These are phyloP conservation scores for Raddia guianensis DNA, from an alignment of 176 grass and related monocot species.

Conservation along the genomic window DNA sequence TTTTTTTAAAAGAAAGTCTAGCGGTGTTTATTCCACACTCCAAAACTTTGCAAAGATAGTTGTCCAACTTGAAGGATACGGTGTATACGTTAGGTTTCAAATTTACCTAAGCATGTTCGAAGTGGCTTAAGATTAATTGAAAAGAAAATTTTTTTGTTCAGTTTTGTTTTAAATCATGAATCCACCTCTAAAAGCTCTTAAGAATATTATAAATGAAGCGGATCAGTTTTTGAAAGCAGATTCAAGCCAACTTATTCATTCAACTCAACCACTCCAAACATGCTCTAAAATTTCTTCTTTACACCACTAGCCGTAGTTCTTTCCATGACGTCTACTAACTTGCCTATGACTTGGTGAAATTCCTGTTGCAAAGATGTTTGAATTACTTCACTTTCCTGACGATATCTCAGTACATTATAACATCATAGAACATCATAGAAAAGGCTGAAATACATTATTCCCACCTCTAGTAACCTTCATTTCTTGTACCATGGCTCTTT, in stretches of 20 bases:
- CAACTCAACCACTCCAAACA: no score
- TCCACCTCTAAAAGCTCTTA: no score
- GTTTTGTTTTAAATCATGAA: no score
- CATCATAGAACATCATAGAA: constrained; percentile 15
- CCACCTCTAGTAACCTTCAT: constrained; percentile 10
- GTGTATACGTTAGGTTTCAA: constrained; percentile 52
- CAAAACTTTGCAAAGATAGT: constrained; percentile 52
- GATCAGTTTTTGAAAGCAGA: no score
- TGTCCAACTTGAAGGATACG: constrained; percentile 53
- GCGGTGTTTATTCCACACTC: constrained; percentile 51
- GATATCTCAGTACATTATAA: constrained; percentile 13
- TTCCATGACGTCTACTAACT: constrained; percentile 32
- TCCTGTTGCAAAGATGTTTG: constrained; percentile 16
- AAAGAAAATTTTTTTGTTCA: no score
- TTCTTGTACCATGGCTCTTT: background rate
- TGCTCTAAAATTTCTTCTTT: constrained; percentile 30
- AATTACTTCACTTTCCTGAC: background rate
- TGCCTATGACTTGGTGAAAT: background rate
- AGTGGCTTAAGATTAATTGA: no score
- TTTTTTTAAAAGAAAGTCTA: constrained; percentile 66
- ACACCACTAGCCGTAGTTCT: constrained; percentile 24
- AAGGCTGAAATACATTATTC: constrained; percentile 10
- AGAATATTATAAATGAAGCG: no score
- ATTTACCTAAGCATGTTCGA: background rate
- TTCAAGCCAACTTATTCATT: no score